These are phyloP conservation scores for Nigrospora osmanthi DNA, from an alignment of 2,329 filamentous ascomycete genomes.

Conservation along the genomic window DNA sequence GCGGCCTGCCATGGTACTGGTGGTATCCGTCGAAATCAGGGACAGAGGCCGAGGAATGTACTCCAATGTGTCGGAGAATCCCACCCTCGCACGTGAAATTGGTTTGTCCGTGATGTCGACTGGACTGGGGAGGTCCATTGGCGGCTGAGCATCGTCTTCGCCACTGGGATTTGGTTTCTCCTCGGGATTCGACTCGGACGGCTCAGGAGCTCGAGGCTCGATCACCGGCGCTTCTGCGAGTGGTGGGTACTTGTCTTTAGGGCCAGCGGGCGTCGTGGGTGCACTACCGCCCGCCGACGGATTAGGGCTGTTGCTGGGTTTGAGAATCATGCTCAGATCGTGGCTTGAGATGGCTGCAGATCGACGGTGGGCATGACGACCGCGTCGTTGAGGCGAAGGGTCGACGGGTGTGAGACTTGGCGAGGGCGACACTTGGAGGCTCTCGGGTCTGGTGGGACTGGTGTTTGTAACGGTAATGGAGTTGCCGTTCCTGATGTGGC, in stretches of 20 bases:
- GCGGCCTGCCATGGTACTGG: constrained; percentile 65
- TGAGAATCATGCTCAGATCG: constrained; percentile 65
- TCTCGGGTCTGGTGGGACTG: constrained; percentile 59
- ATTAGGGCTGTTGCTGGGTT: constrained; percentile 41
- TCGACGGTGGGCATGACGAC: constrained; percentile 67
- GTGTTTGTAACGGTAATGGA: constrained; percentile 56
- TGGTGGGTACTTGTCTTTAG: constrained; percentile 20
- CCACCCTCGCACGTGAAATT: constrained; percentile 56
- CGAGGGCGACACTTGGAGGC: constrained; percentile 40
- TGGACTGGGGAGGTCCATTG: constrained; percentile 8
- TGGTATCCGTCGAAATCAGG: constrained; percentile 75
- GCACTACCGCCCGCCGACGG: constrained; percentile 53
- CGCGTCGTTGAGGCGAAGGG: constrained; percentile 41
- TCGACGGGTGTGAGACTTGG: constrained; percentile 44
- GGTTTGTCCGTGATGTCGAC: constrained; percentile 18
- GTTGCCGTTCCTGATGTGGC: constrained; percentile 52
- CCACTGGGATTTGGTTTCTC: constrained; percentile 19
- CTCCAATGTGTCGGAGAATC: constrained; percentile 78
- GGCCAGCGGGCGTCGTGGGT: constrained; percentile 50
- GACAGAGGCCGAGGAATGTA: constrained; percentile 79
- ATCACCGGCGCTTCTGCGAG: no score
- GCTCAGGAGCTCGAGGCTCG: no score
- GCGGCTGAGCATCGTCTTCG: constrained; percentile 16
- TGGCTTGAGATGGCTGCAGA: constrained; percentile 79
- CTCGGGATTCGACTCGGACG: constrained; percentile 8